phyloP scores from a whole-genome alignment of 2,329 filamentous ascomycete species.

The Emergomyces pasteurianus region DNA sequence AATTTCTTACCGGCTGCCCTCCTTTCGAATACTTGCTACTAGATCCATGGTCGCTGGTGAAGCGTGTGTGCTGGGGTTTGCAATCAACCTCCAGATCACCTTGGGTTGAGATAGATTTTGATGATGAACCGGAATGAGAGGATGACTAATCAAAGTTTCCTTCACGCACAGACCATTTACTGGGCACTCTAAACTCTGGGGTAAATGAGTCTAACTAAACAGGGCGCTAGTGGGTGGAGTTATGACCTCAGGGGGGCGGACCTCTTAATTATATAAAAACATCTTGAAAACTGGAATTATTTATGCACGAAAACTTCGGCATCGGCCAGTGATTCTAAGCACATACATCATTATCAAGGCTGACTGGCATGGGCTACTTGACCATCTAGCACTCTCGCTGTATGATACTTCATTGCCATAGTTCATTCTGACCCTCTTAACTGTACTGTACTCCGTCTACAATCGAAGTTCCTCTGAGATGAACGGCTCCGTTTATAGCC shows the following conservation, averaged over 20 bases:
- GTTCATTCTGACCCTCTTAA: no score
- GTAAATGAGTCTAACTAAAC: neutral
- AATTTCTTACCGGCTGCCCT: constrained; percentile 53
- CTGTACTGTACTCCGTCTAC: neutral
- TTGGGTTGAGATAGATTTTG: no score
- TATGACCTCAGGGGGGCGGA: constrained; percentile 1
- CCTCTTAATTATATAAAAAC: no score
- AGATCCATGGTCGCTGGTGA: constrained; percentile 61
- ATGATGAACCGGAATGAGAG: no score
- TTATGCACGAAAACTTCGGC: neutral
- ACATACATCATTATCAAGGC: neutral
- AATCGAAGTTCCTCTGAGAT: neutral
- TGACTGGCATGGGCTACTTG: neutral
- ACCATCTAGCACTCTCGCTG: neutral
- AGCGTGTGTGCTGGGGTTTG: neutral
- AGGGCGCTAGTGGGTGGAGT: neutral
- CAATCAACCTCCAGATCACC: no score
- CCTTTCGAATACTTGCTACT: constrained; percentile 83
- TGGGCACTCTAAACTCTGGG: neutral
- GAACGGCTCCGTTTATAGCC: neutral
- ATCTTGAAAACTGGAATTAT: neutral
- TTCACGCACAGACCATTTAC: neutral
- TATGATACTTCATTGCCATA: neutral
- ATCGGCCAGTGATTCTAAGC: neutral
- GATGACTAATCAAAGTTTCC: no score